Base-by-base conservation (phyloP, 768 basidiomycete species). In the Hirschioporus abietinus region DNA sequence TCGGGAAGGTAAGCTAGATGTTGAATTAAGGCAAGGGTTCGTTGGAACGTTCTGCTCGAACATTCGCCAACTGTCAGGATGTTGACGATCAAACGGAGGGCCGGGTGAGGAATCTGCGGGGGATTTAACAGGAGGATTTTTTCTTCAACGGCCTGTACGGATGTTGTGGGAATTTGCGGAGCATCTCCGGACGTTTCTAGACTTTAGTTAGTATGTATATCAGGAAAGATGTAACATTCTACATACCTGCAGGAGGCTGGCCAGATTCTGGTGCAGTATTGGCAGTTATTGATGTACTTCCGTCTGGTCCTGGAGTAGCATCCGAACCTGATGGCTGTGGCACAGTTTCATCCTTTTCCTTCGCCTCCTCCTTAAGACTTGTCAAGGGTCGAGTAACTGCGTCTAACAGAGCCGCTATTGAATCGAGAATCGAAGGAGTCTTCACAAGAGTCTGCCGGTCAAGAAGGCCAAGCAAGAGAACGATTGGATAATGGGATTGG, bases 1-100 rank as follows among this genome's bases (percentile, higher is more conserved):
- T 93, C 93, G 7, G 93, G 90, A 67, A 98, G 86, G 76, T 86
- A 85, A 0, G 95, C 96, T 24, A 99, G 80, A 72, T 99, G 89
- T 76, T 96, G 94, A 66, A 99, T 99, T 35, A 98, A 85, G 20
- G 89, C 83, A 58, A 99, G 82, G 57, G 93, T 95, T 74, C 95
- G 89, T 71, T 95, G 91, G 85, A 99, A 99, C n/a, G 96, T 97
- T 35, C 91, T 85, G 58, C 91, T 92, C 25, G 95, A 95, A 74
- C 96, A 99, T 80, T 99, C 97, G 59, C 97, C 97, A 23, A 91
- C 84, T n/a, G 97, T 98, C 69, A 99, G 81, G 71, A 99, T 95
- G 76, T 99, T 99, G 74, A 97, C 95, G 68, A 99, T 94, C 42
- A 95, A 85, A 42, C 92, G 89, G 26, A 99, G 83, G n/a, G 92